Conservation (phyloP, 805 yeast species). For the Yamadazyma phyllophila region DNA sequence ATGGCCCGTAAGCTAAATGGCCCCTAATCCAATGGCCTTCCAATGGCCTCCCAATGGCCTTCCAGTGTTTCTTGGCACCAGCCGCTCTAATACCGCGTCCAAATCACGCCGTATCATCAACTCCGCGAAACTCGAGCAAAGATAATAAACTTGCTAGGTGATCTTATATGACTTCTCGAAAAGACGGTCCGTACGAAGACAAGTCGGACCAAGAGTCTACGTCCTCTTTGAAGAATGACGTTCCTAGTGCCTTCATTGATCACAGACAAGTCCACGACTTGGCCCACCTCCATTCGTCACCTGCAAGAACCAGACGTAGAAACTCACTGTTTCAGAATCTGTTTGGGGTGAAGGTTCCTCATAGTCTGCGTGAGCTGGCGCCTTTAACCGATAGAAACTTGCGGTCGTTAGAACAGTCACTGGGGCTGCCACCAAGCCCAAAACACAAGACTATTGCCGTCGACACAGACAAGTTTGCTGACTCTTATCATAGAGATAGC, state of each 20-base stretch:
- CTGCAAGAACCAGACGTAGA: constrained; percentile 30
- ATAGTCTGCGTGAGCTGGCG: constrained; percentile 3
- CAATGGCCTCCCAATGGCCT: too few relatives aligned
- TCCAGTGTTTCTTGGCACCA: too few relatives aligned
- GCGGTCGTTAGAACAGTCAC: constrained; percentile 15
- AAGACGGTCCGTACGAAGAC: constrained; percentile 1
- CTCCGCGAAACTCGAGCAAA: not conserved
- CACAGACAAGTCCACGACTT: constrained; percentile 28
- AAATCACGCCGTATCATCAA: not conserved
- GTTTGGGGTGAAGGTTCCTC: not conserved
- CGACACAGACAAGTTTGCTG: constrained; percentile 21
- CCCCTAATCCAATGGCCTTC: too few relatives aligned
- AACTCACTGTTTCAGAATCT: constrained; percentile 3
- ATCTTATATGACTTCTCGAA: not conserved
- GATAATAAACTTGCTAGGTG: too few relatives aligned
- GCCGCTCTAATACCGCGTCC: not conserved
- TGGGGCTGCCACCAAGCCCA: constrained; percentile 5
- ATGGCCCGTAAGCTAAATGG: too few relatives aligned
- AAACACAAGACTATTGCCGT: constrained; percentile 22
- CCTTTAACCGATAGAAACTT: constrained; percentile 42
- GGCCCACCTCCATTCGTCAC: constrained; percentile 26
- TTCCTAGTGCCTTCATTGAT: constrained; percentile 27
- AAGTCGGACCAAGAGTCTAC: constrained; percentile 9
- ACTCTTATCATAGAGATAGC: not conserved
- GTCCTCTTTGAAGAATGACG: constrained; percentile 10